phyloP scores from a whole-genome alignment of 768 basidiomycete species.

The Epithele typhae region DNA sequence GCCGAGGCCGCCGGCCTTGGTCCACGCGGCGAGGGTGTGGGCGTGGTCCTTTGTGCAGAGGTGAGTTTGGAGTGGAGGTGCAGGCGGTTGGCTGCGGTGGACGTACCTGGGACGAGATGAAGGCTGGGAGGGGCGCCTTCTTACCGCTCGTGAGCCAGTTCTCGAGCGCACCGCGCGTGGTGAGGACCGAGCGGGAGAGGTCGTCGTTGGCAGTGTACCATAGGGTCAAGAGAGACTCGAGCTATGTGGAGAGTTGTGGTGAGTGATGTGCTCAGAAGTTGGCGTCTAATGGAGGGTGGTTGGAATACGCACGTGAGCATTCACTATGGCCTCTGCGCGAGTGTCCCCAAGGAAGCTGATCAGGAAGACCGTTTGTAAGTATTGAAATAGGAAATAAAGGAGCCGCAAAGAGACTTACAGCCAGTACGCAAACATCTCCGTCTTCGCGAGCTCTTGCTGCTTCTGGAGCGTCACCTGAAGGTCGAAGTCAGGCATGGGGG shows the following conservation, averaged over 20 bases:
- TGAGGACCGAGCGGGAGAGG: constrained; percentile 32
- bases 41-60: constrained; percentile 23
- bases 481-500: constrained; percentile 25
- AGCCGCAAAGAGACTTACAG: constrained; percentile 10
- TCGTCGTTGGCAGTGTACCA: constrained; percentile 31
- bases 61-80: not conserved
- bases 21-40: constrained; percentile 20
- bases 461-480: constrained; percentile 23
- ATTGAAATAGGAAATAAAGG: not conserved
- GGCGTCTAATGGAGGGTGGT: too few species aligned
- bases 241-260: too few species aligned
- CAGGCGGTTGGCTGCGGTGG: not conserved
- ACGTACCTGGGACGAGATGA: constrained; percentile 30
- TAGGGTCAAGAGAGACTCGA: constrained; percentile 36
- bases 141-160: constrained; percentile 25
- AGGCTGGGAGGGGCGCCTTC: constrained; percentile 24
- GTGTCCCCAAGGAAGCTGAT: constrained; percentile 23
- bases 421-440: constrained; percentile 42
- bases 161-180: constrained; percentile 32
- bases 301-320: constrained; percentile 30
- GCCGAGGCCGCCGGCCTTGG: constrained; percentile 30
- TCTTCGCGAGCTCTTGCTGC: constrained; percentile 27
- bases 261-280: too few species aligned
- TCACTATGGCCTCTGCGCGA: constrained; percentile 28
- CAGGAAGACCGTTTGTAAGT: too few species aligned